phyloP scores from a whole-genome alignment of 225 moss, liverwort and hornwort genomes.

The Marchantia polymorpha region DNA sequence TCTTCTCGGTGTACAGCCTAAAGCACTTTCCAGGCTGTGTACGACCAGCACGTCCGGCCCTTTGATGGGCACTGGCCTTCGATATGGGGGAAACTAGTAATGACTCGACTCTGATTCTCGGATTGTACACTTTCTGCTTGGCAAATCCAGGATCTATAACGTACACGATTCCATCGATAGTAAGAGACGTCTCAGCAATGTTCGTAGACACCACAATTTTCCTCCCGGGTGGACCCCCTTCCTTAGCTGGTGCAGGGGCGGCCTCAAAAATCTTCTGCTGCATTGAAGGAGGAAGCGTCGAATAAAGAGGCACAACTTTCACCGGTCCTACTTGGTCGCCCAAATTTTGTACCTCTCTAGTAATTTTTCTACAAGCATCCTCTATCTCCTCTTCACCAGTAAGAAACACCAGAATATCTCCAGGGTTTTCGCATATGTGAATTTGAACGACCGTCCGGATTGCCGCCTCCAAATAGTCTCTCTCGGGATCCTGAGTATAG shows the following conservation, averaged over 20 bases:
- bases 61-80: conserved; percentile 95
- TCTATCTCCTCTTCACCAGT: conserved; percentile 98
- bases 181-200: conserved; percentile 90
- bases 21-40: conserved; percentile 97
- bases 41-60: conserved; percentile 94
- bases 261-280: conserved; percentile 96
- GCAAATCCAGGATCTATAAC: conserved; percentile 98
- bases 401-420: conserved; percentile 89
- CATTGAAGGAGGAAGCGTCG: conserved; percentile 89
- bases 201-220: conserved; percentile 96
- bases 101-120: conserved; percentile 83
- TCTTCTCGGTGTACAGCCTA: conserved; percentile 91
- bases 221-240: conserved; percentile 76
- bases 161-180: conserved; percentile 94
- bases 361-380: conserved; percentile 91
- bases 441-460: conserved; percentile 96
- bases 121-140: conserved; percentile 93
- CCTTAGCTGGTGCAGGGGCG: conserved; percentile 74
- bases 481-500: conserved; percentile 91
- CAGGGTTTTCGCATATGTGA: conserved; percentile 82
- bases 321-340: conserved; percentile 91
- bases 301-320: conserved; percentile 86
- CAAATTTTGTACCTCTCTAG: conserved; percentile 77
- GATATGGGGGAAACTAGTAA: conserved; percentile 88
- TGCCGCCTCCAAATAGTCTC: conserved; percentile 93